Base-by-base conservation (phyloP, 768 basidiomycete genomes). In the Pisolithus albus region DNA sequence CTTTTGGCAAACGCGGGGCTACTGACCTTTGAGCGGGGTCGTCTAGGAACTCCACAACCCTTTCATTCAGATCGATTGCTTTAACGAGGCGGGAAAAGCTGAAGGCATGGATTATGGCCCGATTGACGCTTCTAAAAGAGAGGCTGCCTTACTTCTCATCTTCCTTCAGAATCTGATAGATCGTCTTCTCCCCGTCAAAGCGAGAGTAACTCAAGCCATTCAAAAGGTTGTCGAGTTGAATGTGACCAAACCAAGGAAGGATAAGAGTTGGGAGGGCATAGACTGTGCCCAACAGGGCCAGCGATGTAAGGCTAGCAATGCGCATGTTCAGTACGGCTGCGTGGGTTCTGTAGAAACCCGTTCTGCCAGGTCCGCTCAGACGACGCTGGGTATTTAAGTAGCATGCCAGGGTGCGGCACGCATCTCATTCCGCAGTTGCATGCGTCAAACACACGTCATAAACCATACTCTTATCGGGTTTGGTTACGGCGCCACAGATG, bases 21-120 rank as follows among this genome's bases (percentile, higher is more conserved):
- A 46, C 69, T 43, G 50, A 74, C 75, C 64, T 56, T 26, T 65
- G 55, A 15, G 69, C 63, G 11, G 73, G 59, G 49, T 76, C 71
- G 51, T 77, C 72, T 38, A 77, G 62, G 16, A 74, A 46, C 13
- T 61, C 56, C 7, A 65, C 65, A 23, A 72, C 64, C 28, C 72
- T 70, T 21, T 74, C 70, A 18, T 70, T 71, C 47, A 66, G 66
- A 47, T 74, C 67, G 26, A 75, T 61, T 1, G 70, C 64, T 55
- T 74, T 75, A 53, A 69, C 68, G 7, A 75, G 32, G 23, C 68
- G 67, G 6, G 72, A 71, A 56, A 71, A 76, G 49, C 73, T 75
- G 52, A 19, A 30, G 30, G 13, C 21, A 28, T 15, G 10, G 42
- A 10, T 34, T 45, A 51, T 51, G 1, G 46, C 23, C 42, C 10